Percentiles rank a stretch among this genome's conserved stretches.
Conservation (phyloP, 2,329 filamentous ascomycete species). For the Dryadomyces quercus-mongolicae region DNA sequence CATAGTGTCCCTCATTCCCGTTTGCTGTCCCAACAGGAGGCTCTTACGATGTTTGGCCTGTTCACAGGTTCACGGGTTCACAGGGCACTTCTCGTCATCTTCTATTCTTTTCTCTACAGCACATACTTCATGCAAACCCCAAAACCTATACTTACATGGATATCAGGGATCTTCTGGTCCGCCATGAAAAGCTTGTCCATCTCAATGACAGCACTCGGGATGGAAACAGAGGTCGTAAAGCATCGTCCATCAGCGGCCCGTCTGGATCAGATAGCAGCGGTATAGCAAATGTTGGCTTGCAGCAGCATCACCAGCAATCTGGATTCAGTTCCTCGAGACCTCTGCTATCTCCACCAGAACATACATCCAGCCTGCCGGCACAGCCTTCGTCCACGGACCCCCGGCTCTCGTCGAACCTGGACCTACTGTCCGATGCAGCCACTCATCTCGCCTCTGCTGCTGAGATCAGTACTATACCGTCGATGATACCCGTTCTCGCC, state of each 20-base stretch:
- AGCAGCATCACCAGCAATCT: constrained; percentile 16
- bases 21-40: background rate
- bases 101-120: background rate
- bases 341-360: background rate
- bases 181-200: constrained; percentile 53
- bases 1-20: background rate
- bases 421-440: constrained; percentile 47
- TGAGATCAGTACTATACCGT: constrained; percentile 38
- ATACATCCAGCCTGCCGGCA: background rate
- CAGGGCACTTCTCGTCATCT: background rate
- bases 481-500: constrained; percentile 33
- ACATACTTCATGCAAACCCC: background rate
- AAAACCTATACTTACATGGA: constrained; percentile 41
- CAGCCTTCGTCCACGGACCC: constrained; percentile 31
- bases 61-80: background rate
- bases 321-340: constrained; percentile 14
- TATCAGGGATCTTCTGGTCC: constrained; percentile 50
- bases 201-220: constrained; percentile 48
- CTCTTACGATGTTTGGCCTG: too few species aligned
- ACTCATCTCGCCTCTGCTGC: constrained; percentile 39
- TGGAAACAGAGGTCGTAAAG: constrained; percentile 35
- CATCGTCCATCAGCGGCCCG: constrained; percentile 33
- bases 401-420: constrained; percentile 37
- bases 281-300: constrained; percentile 30
- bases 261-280: constrained; percentile 30